These are phyloP conservation scores for Solanum chiquidenum DNA, from an alignment of 257 asterid species.

Conservation along the genomic window DNA sequence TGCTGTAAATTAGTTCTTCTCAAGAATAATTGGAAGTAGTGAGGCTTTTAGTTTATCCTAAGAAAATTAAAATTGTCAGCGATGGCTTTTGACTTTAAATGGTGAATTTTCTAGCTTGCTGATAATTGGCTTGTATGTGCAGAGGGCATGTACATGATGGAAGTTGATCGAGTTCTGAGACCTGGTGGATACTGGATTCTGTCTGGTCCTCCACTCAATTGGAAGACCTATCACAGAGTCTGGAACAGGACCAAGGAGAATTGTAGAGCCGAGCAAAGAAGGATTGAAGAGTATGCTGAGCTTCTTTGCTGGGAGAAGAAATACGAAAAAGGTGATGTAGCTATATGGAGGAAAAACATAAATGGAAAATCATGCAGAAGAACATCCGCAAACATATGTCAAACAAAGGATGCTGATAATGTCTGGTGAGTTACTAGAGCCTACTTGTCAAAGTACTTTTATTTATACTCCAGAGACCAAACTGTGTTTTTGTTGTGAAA, in stretches of 20 bases:
- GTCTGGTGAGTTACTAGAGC: conserved; percentile 52
- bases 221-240: conserved; percentile 70
- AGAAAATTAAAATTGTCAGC: background rate
- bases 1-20: background rate
- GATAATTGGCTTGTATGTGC: conserved; percentile 2
- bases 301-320: conserved; percentile 95
- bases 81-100: background rate
- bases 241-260: conserved; percentile 87
- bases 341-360: conserved; percentile 61
- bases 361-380: conserved; percentile 53
- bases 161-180: conserved; percentile 87
- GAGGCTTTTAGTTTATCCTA: background rate
- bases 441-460: background rate
- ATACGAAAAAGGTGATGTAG: conserved; percentile 84
- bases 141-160: conserved; percentile 82
- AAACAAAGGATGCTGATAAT: conserved; percentile 47
- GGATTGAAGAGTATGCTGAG: conserved; percentile 75
- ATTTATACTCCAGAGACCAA: background rate
- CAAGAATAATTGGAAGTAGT: background rate
- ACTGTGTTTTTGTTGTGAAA: background rate
- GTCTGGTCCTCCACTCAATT: conserved; percentile 95
- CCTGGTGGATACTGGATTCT: conserved; percentile 94
- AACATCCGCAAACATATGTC: conserved; percentile 41
- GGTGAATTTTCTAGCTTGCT: background rate
- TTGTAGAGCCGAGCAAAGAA: conserved; percentile 64